A percentile compares a stretch with the other conserved stretches of the same genome.
These are phyloP conservation scores for Chlamydomonas sp. DNA, from an alignment of 139 green algal species.

Conservation along the genomic window DNA sequence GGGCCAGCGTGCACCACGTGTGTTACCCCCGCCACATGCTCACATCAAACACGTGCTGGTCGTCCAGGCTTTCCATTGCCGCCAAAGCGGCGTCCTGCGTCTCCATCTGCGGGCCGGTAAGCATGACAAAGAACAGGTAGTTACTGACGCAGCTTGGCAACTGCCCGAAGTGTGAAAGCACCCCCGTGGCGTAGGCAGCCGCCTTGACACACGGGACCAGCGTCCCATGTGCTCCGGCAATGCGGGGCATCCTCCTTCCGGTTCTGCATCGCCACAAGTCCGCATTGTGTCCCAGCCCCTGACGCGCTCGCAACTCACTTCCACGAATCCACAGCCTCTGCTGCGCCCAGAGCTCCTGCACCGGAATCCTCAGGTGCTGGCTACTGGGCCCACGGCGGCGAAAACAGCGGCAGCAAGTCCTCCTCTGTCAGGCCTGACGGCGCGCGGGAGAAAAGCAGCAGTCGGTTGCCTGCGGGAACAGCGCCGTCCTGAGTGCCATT, in stretches of 20 bases:
- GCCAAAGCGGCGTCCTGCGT: constrained; percentile 41
- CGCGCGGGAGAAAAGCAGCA: neutral
- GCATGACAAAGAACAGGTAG: neutral
- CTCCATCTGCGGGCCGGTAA: constrained; percentile 39
- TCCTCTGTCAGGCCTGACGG: constrained; percentile 32
- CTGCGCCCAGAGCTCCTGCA: constrained; percentile 46
- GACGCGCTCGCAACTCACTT: neutral
- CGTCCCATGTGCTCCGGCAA: no score
- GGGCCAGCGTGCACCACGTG: neutral
- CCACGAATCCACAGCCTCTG: constrained; percentile 61
- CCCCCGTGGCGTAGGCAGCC: no score
- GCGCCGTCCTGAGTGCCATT: no score
- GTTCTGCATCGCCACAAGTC: no score
- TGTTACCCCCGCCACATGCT: neutral
- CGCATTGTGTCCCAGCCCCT: neutral
- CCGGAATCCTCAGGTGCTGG: constrained; percentile 53
- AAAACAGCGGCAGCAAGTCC: constrained; percentile 50
- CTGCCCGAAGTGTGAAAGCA: no score
- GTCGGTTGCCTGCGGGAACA: no score
- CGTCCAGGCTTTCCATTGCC: constrained; percentile 52
- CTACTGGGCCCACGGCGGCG: constrained; percentile 38
- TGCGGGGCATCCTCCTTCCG: no score
- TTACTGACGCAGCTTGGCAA: no score
- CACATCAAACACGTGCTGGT: constrained; percentile 42
- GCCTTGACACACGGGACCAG: no score